Percentiles rank a stretch among this genome's conserved stretches.
Evolutionary conservation across 257 asterid genomes (phyloP).

Genomic region (Ligustrum vulgare): DNA sequence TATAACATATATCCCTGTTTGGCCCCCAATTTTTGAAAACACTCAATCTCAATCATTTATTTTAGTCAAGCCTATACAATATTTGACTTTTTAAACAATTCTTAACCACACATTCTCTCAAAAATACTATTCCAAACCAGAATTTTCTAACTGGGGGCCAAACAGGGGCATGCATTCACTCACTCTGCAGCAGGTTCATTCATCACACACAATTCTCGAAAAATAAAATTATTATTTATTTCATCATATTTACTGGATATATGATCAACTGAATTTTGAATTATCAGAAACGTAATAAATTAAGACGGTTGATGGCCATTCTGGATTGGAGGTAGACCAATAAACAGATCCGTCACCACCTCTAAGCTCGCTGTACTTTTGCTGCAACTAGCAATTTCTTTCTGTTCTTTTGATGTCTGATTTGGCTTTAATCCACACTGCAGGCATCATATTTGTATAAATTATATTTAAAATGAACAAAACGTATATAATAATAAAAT

Average conservation of each 20-base stretch:
- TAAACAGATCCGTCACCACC: background rate
- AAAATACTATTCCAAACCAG: too few species aligned
- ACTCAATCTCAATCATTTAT: too few species aligned
- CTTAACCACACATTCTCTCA: too few species aligned
- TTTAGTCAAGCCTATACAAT: too few species aligned
- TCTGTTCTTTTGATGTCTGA: background rate
- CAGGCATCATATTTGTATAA: background rate
- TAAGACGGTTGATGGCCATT: background rate
- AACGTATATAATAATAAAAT: too few species aligned
- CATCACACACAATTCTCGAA: too few species aligned
- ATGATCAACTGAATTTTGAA: background rate
- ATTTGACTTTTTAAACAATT: too few species aligned
- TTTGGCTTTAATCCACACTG: slow-evolving; percentile 24
- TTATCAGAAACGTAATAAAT: too few species aligned
- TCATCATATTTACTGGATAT: background rate
- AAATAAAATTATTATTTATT: too few species aligned
- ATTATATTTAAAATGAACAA: background rate
- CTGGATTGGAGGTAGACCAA: background rate
- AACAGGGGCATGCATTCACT: background rate
- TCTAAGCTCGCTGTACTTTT: background rate
- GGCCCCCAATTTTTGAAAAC: too few species aligned
- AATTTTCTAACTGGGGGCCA: too few species aligned
- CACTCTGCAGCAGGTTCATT: background rate
- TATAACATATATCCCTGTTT: too few species aligned
- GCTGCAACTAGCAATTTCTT: slow-evolving; percentile 10